Evolutionary conservation across 305 asterid genomes (phyloP).

Genomic region (Petunia hybrid): DNA sequence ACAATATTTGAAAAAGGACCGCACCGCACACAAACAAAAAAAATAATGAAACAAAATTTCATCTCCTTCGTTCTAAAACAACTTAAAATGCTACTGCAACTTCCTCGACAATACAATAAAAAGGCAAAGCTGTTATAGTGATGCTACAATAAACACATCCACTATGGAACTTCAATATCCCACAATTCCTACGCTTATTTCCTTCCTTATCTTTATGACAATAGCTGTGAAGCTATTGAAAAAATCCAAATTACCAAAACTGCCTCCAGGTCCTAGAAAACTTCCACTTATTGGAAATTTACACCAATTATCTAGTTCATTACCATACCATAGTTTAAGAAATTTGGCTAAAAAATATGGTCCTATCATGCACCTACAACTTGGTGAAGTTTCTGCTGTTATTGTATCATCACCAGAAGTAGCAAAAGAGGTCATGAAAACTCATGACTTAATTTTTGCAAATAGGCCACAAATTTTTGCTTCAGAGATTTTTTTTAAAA

Average conservation of each 20-base stretch:
- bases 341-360: constrained; percentile 27
- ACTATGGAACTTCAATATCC: not conserved
- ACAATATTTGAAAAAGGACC: too few species aligned
- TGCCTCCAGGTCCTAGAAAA: constrained; percentile 37
- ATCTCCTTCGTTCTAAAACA: too few species aligned
- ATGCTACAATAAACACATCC: not conserved
- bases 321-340: constrained; percentile 10
- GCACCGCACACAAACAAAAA: too few species aligned
- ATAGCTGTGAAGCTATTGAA: not conserved
- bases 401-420: constrained; percentile 29
- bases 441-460: constrained; percentile 33
- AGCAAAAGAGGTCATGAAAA: constrained; percentile 24
- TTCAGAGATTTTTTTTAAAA: not conserved
- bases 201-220: not conserved
- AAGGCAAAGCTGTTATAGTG: not conserved
- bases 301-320: constrained; percentile 23
- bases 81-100: too few species aligned
- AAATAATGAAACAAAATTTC: too few species aligned
- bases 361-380: constrained; percentile 31
- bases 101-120: not conserved
- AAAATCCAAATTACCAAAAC: not conserved
- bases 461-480: constrained; percentile 31
- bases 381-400: constrained; percentile 23
- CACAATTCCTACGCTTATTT: not conserved
- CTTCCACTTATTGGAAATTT: constrained; percentile 39